phyloP scores from a whole-genome alignment of 495 filamentous ascomycete genomes.

The Xylaria nigripes region DNA sequence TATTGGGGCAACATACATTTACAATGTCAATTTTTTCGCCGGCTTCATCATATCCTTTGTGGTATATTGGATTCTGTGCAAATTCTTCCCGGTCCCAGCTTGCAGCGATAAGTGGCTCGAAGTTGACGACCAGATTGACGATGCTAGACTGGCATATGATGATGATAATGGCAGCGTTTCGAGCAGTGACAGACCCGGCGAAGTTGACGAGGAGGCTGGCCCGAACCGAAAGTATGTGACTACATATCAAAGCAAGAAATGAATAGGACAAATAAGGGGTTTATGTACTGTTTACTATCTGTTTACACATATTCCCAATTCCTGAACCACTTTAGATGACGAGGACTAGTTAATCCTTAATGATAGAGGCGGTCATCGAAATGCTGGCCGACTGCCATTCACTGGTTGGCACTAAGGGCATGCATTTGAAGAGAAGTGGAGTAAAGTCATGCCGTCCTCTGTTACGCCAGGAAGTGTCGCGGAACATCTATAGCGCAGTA shows the following conservation, averaged over 20 bases:
- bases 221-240: not conserved
- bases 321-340: too few species aligned
- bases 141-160: constrained; percentile 43
- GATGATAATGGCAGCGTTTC: constrained; percentile 15
- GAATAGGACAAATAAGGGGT: not conserved
- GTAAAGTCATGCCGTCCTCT: too few species aligned
- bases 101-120: constrained; percentile 74
- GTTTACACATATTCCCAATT: not conserved
- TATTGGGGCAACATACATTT: constrained; percentile 75
- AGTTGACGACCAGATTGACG: constrained; percentile 58
- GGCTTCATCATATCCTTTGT: constrained; percentile 64
- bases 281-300: not conserved
- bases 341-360: too few species aligned
- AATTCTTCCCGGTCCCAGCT: constrained; percentile 63
- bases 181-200: not conserved
- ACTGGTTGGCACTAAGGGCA: too few species aligned
- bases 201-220: constrained; percentile 2
- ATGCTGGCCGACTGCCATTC: too few species aligned
- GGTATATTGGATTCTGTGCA: constrained; percentile 64
- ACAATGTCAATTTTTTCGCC: constrained; percentile 82
- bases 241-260: not conserved
- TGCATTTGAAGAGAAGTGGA: too few species aligned
- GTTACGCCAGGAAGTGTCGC: too few species aligned
- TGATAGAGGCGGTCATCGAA: too few species aligned
- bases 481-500: too few species aligned